Conservation (phyloP, 768 basidiomycete genomes). For the Lactifluus echinatus region DNA sequence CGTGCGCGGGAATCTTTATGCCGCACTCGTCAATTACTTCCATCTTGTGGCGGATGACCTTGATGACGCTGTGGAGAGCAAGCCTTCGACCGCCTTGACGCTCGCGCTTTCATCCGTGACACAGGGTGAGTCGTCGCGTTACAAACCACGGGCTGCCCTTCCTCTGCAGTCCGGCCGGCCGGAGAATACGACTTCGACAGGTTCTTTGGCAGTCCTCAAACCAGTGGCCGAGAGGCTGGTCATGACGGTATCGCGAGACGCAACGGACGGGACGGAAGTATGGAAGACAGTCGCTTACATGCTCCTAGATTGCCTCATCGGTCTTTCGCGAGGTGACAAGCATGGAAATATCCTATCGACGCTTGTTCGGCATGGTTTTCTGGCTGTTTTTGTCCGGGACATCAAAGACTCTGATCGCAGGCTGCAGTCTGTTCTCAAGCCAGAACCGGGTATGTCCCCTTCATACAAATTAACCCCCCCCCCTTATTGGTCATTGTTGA, state of each 20-base stretch:
- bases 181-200: constrained; percentile 28
- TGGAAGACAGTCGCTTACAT: constrained; percentile 97
- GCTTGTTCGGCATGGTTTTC: constrained; percentile 64
- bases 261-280: constrained; percentile 89
- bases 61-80: not conserved
- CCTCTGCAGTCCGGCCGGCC: constrained; percentile 25
- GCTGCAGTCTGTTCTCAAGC: constrained; percentile 68
- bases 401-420: constrained; percentile 75
- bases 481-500: not conserved
- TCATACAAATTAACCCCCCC: no score
- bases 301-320: constrained; percentile 72
- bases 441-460: constrained; percentile 67
- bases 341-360: constrained; percentile 51
- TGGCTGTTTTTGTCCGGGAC: constrained; percentile 73
- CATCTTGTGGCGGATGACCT: constrained; percentile 47
- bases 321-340: constrained; percentile 62
- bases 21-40: constrained; percentile 80
- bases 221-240: constrained; percentile 64
- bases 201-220: constrained; percentile 61
- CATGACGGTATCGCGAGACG: constrained; percentile 72
- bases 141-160: constrained; percentile 9
- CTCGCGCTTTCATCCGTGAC: not conserved
- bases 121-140: constrained; percentile 19
- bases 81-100: not conserved
- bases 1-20: constrained; percentile 93